Conservation (phyloP, 1,139 yeast genomes). For the Debaryomyces psychrophilus region DNA sequence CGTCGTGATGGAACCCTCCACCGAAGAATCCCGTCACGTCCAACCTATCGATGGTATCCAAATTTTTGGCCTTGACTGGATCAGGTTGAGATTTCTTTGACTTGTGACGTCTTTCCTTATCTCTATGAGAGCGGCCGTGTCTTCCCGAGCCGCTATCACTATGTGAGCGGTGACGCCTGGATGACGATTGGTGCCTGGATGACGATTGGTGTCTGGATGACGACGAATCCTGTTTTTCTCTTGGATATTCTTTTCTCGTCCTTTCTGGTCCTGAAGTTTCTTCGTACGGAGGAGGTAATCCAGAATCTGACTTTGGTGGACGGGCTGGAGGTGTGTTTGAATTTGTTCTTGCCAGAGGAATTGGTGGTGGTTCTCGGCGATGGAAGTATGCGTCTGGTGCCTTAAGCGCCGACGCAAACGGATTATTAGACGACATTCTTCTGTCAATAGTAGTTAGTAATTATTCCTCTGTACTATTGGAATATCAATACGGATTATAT, state of each 20-base stretch:
- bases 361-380: slow-evolving; percentile 40
- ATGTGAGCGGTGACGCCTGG: slow-evolving; percentile 23
- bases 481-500: background rate
- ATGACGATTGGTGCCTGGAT: slow-evolving; percentile 21
- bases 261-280: slow-evolving; percentile 62
- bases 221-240: slow-evolving; percentile 45
- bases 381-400: slow-evolving; percentile 41
- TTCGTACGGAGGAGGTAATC: slow-evolving; percentile 63
- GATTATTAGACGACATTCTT: slow-evolving; percentile 57
- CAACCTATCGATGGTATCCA: slow-evolving; percentile 91
- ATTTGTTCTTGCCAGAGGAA: slow-evolving; percentile 19
- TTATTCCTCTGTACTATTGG: background rate
- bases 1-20: slow-evolving; percentile 97
- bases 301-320: slow-evolving; percentile 33
- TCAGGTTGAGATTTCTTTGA: slow-evolving; percentile 44
- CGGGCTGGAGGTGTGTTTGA: slow-evolving; percentile 31
- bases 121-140: slow-evolving; percentile 13
- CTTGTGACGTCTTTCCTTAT: slow-evolving; percentile 17
- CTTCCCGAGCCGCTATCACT: slow-evolving; percentile 18
- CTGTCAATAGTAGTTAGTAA: slow-evolving; percentile 33
- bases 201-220: slow-evolving; percentile 24
- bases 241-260: slow-evolving; percentile 49
- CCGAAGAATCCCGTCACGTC: slow-evolving; percentile 96
- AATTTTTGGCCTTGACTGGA: slow-evolving; percentile 55
- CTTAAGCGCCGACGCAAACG: slow-evolving; percentile 54